Evolutionary conservation across 2,329 filamentous ascomycete genomes (phyloP), one percentile per base, ranked within the genome.

Genomic region (Rugonectria rugulosa): DNA sequence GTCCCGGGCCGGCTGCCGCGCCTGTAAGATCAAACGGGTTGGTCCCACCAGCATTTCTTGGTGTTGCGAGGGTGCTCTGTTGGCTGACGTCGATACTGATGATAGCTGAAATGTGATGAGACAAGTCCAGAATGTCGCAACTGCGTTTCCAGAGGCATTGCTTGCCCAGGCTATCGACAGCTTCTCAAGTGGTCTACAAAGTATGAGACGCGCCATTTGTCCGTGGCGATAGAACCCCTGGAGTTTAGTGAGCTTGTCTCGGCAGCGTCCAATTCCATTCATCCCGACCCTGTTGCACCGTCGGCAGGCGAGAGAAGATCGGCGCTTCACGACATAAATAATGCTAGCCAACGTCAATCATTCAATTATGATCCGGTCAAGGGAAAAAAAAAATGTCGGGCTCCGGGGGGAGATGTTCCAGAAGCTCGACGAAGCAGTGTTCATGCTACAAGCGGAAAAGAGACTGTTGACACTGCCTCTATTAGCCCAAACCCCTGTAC

Each of bases 31-130:
- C 19, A 60, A 62, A 53, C 60, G 56, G 43, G 60, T 60, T 44
- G 14, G 38, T 57, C 36, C 19, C 32, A 27, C 11, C 29, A 10
- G 12, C 8, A 4, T 14, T 40, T 21, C 21, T 20, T 37, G 36
- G 19, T 20, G 12, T 20, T 17, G 21, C 24, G 23, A 31, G 23
- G 14, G 27, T 42, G 15, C 27, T 36, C 24, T 51, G 20, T 15
- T 23, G 17, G 31, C 32, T 20, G 24, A 15, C 34, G 17, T 38
- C 17, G 31, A 40, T 21, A 8, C 23, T 17, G 15, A 12, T 24
- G 20, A 17, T 12, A 68, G 66, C 53, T 65, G 8, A 68, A 68
- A 67, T 68, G 66, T 21, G 66, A 68, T 20, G 66, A 68, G 38
- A 34, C 57, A 5, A 60, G 61, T 5, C 66, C 66, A 1, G 52